Evolutionary conservation across 2,329 filamentous ascomycete species (phyloP), one percentile per base, ranked within the genome.

Genomic region (Phyllosticta capitalensis): DNA sequence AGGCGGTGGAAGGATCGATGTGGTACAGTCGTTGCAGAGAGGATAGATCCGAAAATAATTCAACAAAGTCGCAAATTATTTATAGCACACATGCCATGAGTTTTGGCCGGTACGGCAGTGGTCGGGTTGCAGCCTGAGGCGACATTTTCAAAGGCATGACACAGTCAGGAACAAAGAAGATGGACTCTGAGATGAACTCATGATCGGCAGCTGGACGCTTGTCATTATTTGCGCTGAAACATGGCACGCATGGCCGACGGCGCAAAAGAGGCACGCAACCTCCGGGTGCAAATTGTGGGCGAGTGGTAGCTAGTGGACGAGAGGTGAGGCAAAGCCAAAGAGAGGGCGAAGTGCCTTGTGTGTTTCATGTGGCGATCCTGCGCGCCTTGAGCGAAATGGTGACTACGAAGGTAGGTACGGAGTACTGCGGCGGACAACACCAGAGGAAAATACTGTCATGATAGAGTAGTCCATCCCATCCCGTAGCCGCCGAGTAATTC

Each of bases 311-410:
- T n/a, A n/a, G n/a, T n/a, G n/a, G n/a, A n/a, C n/a, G 24, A 26
- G 24, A 26, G 24, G 24, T 26, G 24, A 26, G 24, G 24, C 30
- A 38, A 38, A 38, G 30, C 30, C 30, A 38, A 38, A 38, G 30
- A 38, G 30, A 38, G 30, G 30, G 30, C 30, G 30, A 38, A 38
- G 24, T 38, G 30, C 30, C 30, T 58, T 58, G 56, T 45, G 51
- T 24, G 56, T 59, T 59, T 59, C 56, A 59, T 33, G 56, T 54
- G 50, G 38, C 56, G 56, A 59, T 59, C 56, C 33, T 54, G 56
- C 56, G 33, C 22, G 52, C 52, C 56, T 59, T 14, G 38, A 45
- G 38, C 38, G 38, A 45, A 45, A 45, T 45, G 38, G 14, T n/a
- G 10, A 17, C 30, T 30, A n/a, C 28, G 10, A 6, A 30, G 10